These are phyloP conservation scores for Nemania sp. DNA, from an alignment of 2,329 filamentous ascomycete genomes.

Conservation along the genomic window DNA sequence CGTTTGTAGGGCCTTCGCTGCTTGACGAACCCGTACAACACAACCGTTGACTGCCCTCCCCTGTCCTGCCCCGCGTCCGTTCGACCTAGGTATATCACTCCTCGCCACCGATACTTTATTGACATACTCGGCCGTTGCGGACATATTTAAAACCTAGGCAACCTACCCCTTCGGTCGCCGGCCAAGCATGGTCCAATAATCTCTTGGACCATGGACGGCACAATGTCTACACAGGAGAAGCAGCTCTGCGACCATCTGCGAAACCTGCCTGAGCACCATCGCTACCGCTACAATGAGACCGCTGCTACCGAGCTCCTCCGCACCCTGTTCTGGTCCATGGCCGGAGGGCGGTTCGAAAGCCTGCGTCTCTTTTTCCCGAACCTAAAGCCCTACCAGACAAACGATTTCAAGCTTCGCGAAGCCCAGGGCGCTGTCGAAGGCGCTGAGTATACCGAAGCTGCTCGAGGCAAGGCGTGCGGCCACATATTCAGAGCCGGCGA, in stretches of 20 bases:
- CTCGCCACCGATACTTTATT: constrained; percentile 1
- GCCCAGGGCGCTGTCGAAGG: constrained; percentile 93
- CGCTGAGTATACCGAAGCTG: constrained; percentile 90
- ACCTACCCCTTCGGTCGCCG: background rate
- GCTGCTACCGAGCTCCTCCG: constrained; percentile 74
- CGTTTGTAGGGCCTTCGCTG: background rate
- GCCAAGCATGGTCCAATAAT: constrained; percentile 30
- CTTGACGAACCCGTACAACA: too few species aligned
- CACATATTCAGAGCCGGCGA: constrained; percentile 97
- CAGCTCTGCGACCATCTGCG: constrained; percentile 83
- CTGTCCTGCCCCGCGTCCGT: background rate
- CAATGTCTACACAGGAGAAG: constrained; percentile 70
- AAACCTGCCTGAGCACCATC: constrained; percentile 72
- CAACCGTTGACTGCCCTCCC: too few species aligned
- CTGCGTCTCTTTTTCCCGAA: constrained; percentile 81
- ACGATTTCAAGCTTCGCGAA: constrained; percentile 74
- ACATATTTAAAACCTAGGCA: too few species aligned
- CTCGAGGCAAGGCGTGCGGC: constrained; percentile 89
- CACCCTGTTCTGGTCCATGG: constrained; percentile 85
- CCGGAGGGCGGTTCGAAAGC: constrained; percentile 72
- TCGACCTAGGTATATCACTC: constrained; percentile 3
- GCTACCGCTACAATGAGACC: constrained; percentile 73
- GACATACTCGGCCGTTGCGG: too few species aligned
- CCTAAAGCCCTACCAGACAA: constrained; percentile 63
- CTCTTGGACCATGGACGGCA: constrained; percentile 50